Conservation (phyloP, 1,284 basidiomycete genomes). For the Takashimella koratensis region DNA sequence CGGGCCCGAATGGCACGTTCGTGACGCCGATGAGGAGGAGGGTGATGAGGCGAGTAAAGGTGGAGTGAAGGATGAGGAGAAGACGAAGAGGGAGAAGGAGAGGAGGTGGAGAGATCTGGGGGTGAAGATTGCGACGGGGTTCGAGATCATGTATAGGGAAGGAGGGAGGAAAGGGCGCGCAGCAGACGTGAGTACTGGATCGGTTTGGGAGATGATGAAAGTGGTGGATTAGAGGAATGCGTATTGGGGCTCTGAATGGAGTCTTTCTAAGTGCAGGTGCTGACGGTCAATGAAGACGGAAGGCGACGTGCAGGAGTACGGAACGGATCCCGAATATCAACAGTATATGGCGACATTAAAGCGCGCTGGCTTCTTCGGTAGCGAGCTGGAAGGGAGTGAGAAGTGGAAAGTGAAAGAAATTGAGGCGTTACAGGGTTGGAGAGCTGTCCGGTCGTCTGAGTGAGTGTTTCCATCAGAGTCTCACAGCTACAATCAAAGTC, state of each 20-base stretch:
- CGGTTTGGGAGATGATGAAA: not conserved
- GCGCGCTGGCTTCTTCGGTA: conserved; percentile 67
- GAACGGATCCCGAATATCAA: conserved; percentile 26
- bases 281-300: too few species aligned
- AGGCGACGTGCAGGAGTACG: not conserved
- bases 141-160: conserved; percentile 86
- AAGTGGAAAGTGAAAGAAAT: conserved; percentile 69
- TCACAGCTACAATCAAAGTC: conserved; percentile 61
- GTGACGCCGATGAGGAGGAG: conserved; percentile 54
- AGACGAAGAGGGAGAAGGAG: conserved; percentile 44
- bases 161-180: conserved; percentile 58
- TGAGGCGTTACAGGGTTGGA: conserved; percentile 64
- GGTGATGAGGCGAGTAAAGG: not conserved
- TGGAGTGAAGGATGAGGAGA: conserved; percentile 4
- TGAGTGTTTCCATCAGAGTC: conserved; percentile 51
- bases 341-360: conserved; percentile 63
- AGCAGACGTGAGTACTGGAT: conserved; percentile 50
- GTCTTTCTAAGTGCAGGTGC: too few species aligned
- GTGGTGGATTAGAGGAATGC: too few species aligned
- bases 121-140: conserved; percentile 89
- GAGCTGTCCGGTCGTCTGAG: conserved; percentile 63
- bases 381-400: conserved; percentile 69
- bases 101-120: conserved; percentile 77
- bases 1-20: conserved; percentile 54
- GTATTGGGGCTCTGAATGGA: too few species aligned